Evolutionary conservation across 805 yeast species (phyloP).

Genomic region (Cyberlindnera suaveolens): DNA sequence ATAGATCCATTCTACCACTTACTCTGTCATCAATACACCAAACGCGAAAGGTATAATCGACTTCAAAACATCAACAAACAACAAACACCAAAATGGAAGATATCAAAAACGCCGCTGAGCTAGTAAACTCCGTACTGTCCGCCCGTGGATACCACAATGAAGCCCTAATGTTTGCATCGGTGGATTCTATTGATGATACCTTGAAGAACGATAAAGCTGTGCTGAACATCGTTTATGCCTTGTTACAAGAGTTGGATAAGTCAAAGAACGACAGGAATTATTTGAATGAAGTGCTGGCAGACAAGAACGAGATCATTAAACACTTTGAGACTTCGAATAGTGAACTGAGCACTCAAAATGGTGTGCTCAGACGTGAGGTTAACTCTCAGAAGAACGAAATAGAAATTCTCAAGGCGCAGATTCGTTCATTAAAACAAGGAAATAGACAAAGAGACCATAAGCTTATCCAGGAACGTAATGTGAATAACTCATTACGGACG

Average conservation of each 20-base stretch:
- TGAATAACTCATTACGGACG: conserved; percentile 9
- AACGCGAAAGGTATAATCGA: too few species aligned
- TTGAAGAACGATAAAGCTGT: conserved; percentile 8
- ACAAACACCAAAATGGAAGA: conserved; percentile 6
- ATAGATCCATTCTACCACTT: too few species aligned
- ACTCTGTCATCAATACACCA: too few species aligned
- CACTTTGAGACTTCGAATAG: conserved; percentile 6
- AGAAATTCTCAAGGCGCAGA: background rate
- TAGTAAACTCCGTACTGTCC: conserved; percentile 10
- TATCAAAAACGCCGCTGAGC: conserved; percentile 9
- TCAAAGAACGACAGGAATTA: conserved; percentile 5
- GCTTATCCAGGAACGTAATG: conserved; percentile 2
- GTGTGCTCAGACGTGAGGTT: background rate
- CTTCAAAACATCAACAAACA: background rate
- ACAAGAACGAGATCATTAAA: conserved; percentile 9
- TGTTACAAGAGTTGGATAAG: conserved; percentile 11
- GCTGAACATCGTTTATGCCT: conserved; percentile 13
- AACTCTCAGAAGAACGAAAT: conserved; percentile 1
- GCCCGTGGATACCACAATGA: conserved; percentile 11
- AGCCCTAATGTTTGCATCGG: conserved; percentile 1
- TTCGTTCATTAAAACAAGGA: background rate
- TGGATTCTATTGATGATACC: conserved; percentile 3
- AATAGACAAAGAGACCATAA: background rate
- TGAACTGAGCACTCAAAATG: conserved; percentile 2
- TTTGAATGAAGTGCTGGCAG: conserved; percentile 6